Base-by-base conservation (phyloP, 345 rosid genomes). In the Adansonia digitata region DNA sequence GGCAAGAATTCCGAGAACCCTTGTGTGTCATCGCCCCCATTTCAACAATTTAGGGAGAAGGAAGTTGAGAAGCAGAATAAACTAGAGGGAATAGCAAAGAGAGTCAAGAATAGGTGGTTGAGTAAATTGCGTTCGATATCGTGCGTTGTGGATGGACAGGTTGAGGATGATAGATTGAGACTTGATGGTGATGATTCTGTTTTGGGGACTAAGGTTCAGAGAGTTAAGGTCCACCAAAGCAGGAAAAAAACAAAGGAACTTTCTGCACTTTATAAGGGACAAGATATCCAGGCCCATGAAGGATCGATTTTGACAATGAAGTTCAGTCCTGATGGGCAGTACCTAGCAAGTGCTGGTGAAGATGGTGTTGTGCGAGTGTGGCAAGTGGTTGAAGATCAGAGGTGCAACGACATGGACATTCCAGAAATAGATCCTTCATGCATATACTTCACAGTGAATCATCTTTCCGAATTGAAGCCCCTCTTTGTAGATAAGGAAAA, bases 341-440 rank as follows among this genome's bases (percentile, higher is more conserved):
- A 79, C 71, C 90, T 92, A 31, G 95, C 95, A 5, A 90, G 92
- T 82, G 95, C 90, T 2, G 93, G 97, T 42, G 87, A 88, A 80
- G 97, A 92, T 65, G 72, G 85, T 20, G 78, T 88, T 56, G 87
- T 92, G 42, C 72, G 92, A 26, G 79, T 92, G 53, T 92, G 97
- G 97, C 82, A 85, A 37, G 81, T 92, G 75, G 85, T 86, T 68
- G 93, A 89, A 82, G 92, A 92, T 37, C 86, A 84, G 39, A 85
- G 97, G 75, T 81, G 84, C 43, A 79, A 85, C 53, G 91, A 88
- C 49, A 83, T 68, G 14, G 90, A 90, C 72, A 84, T 86, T 78
- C 97, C 97, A 1, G 89, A 88, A 80, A 84, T 92, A 12, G 95
- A 92, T 79, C 93, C 97, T 8, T 83, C 92, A 45, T 92, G 95